A percentile compares a stretch with the other conserved stretches of the same genome.
These are phyloP conservation scores for Myxozyma vanderwaltii DNA, from an alignment of 805 yeast species.

Conservation along the genomic window DNA sequence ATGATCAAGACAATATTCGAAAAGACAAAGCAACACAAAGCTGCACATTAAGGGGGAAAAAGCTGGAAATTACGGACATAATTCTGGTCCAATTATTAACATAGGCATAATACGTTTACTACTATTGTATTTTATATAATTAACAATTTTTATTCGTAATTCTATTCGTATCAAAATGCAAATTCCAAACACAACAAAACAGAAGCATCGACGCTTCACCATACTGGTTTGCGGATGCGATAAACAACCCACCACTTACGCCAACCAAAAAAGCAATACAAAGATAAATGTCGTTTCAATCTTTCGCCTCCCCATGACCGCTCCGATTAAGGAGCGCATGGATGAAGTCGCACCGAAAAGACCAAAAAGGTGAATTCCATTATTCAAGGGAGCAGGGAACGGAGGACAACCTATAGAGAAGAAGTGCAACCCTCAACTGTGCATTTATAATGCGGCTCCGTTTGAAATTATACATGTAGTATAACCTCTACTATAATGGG, in stretches of 20 bases:
- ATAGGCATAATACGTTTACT: too few relatives aligned
- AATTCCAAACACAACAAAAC: too few relatives aligned
- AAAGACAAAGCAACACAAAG: slow-evolving; percentile 35
- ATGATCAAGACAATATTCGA: slow-evolving; percentile 81
- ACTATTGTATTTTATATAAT: too few relatives aligned
- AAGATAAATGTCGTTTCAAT: slow-evolving; percentile 24
- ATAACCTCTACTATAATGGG: slow-evolving; percentile 33
- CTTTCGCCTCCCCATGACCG: slow-evolving; percentile 27
- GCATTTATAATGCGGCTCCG: slow-evolving; percentile 33
- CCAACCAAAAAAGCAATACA: background rate
- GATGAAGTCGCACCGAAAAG: slow-evolving; percentile 29
- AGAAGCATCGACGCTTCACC: background rate
- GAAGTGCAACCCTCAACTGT: slow-evolving; percentile 34
- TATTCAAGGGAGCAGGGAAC: slow-evolving; percentile 36
- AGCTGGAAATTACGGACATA: too few relatives aligned
- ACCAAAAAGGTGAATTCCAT: slow-evolving; percentile 15
- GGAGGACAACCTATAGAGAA: slow-evolving; percentile 32
- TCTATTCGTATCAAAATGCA: too few relatives aligned
- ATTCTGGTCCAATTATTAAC: too few relatives aligned
- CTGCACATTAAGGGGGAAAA: background rate
- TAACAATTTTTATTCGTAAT: too few relatives aligned
- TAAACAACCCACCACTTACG: background rate
- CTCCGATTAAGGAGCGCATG: slow-evolving; percentile 6
- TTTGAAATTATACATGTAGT: slow-evolving; percentile 35
- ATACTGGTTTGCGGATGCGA: background rate